Evolutionary conservation across 371 early-diverging fungal genomes (phyloP), one percentile per base, ranked within the genome.

Genomic region (Actinomucor elegans): DNA sequence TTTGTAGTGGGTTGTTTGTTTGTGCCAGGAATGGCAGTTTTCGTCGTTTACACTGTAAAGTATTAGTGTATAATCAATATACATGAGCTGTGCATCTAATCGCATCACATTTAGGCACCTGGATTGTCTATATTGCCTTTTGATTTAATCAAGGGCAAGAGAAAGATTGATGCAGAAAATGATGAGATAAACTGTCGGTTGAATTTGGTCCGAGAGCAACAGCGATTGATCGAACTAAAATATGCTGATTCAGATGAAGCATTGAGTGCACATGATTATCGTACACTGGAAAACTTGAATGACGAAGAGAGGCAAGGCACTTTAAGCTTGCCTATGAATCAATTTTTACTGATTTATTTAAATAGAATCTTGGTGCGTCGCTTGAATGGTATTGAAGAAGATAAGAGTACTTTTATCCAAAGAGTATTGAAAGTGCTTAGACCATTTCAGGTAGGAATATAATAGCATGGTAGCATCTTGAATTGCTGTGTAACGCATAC

Each of bases 1-100:
- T 80, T 83, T 58, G 71, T 79, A 7, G 53, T 80, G 18, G 76
- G 71, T n/a, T 61, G 74, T 44, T 55, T 79, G n/a, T 64, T 71
- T 40, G 18, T 83, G 14, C 35, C 77, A 0, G 81, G 81, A 10
- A 71, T 73, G 73, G 28, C 58, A 18, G 63, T 83, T 8, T 77
- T 75, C 54, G 55, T 83, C n/a, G 54, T 53, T 9, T 83, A 83
- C 31, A 83, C 79, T 1, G 80, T 76, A 61, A 71, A 59, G 41
- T 26, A 40, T 40, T 5, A 41, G 14, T 41, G 10, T 45, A 10
- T 31, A 17, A 8, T 12, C 23, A 35, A 18, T 26, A 23, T 26
- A 15, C 36, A 36, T 33, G n/a, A n/a, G n/a, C n/a, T n/a, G n/a
- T n/a, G n/a, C 15, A 24, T 34, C 26, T 15, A 8, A 20, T 37